Conservation (phyloP, 2,329 filamentous ascomycete species). For the Capronia americana region DNA sequence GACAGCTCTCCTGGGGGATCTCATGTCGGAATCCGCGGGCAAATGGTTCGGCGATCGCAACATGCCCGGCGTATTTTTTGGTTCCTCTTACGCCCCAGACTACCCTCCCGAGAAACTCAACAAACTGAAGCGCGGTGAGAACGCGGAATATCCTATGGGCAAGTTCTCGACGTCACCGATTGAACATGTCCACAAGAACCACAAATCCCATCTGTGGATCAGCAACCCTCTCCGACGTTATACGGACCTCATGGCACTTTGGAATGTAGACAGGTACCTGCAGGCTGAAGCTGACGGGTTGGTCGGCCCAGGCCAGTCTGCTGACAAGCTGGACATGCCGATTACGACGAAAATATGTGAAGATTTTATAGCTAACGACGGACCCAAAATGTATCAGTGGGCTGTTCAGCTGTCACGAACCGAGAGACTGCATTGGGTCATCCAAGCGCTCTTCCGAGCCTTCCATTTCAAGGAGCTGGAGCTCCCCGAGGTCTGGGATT, state of each 20-base stretch:
- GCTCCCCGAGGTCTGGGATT: constrained; percentile 53
- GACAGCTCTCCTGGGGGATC: constrained; percentile 60
- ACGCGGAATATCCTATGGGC: constrained; percentile 41
- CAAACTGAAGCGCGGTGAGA: constrained; percentile 40
- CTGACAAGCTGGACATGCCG: constrained; percentile 50
- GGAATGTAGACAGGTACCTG: constrained; percentile 69
- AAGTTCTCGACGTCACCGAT: constrained; percentile 52
- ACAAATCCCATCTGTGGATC: constrained; percentile 61
- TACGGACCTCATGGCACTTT: constrained; percentile 66
- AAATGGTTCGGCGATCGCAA: constrained; percentile 59
- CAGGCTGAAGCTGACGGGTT: constrained; percentile 60
- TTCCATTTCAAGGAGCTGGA: constrained; percentile 61
- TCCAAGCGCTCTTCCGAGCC: constrained; percentile 63
- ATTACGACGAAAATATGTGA: constrained; percentile 58
- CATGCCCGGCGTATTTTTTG: constrained; percentile 59
- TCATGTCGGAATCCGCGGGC: constrained; percentile 60
- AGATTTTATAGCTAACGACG: constrained; percentile 53
- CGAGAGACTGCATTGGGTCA: constrained; percentile 54
- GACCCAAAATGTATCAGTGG: constrained; percentile 45
- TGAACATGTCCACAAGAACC: constrained; percentile 57
- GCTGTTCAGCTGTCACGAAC: constrained; percentile 3
- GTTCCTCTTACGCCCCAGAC: constrained; percentile 45
- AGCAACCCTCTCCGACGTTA: constrained; percentile 68
- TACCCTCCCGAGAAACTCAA: constrained; percentile 48
- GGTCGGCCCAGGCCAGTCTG: constrained; percentile 4